phyloP scores from a whole-genome alignment of 2,329 filamentous ascomycete genomes.

The Whalleya microplaca region DNA sequence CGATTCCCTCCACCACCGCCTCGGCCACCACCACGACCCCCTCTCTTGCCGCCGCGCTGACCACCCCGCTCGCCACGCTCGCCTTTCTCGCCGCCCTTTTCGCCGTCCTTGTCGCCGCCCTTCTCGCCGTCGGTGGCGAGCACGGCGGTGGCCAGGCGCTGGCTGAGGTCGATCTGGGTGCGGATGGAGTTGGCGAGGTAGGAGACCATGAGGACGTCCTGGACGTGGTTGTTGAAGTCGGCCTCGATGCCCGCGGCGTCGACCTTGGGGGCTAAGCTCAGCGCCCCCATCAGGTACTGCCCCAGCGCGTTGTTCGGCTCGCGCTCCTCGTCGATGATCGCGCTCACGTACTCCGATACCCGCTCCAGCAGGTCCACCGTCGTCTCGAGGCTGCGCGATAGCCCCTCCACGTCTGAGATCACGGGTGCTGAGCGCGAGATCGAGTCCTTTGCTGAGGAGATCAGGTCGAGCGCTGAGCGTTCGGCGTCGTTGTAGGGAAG shows the following conservation, averaged over 20 bases:
- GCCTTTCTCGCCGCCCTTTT: conserved; percentile 48
- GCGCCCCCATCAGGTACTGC: conserved; percentile 92
- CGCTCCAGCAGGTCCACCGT: conserved; percentile 89
- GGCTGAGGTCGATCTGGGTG: conserved; percentile 97
- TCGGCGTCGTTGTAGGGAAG: conserved; percentile 79
- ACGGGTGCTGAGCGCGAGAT: conserved; percentile 76
- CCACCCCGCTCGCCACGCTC: conserved; percentile 45
- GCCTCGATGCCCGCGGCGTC: conserved; percentile 87
- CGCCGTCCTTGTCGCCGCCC: conserved; percentile 45
- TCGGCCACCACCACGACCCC: conserved; percentile 51
- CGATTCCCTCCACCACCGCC: conserved; percentile 54
- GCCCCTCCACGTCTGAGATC: conserved; percentile 84
- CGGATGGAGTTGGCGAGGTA: conserved; percentile 99
- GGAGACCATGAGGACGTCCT: conserved; percentile 96
- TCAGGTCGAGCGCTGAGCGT: conserved; percentile 73
- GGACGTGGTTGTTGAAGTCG: conserved; percentile 99
- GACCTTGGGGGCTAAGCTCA: conserved; percentile 93
- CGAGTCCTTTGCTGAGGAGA: conserved; percentile 77
- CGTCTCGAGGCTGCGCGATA: conserved; percentile 85
- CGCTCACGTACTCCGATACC: conserved; percentile 88
- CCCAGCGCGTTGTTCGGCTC: conserved; percentile 89
- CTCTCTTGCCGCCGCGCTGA: conserved; percentile 47
- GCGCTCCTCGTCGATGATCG: conserved; percentile 90
- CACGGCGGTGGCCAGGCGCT: conserved; percentile 84
- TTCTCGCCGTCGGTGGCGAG: conserved; percentile 55